Evolutionary conservation across 23 red algal genomes (phyloP).

Genomic region (Chondrus crispus): DNA sequence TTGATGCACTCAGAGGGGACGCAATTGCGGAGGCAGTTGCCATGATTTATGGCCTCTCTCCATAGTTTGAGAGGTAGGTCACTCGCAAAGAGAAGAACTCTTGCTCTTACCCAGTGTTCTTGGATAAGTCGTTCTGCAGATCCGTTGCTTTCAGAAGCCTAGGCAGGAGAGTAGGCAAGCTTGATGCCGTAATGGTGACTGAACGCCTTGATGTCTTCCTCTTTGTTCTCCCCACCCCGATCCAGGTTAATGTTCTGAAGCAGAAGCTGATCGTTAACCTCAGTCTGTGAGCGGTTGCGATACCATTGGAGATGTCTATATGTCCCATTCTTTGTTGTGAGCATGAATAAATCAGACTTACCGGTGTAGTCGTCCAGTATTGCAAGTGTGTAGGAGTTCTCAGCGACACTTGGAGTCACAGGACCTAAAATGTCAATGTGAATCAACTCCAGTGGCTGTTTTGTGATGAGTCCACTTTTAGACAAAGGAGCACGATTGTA

Average conservation of each 20-base stretch:
- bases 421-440: background rate
- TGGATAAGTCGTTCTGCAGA: conserved; percentile 15
- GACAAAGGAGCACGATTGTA: background rate
- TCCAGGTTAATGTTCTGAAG: background rate
- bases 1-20: background rate
- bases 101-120: background rate
- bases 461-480: background rate
- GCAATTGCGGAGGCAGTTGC: background rate
- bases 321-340: background rate
- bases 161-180: background rate
- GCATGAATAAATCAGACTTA: background rate
- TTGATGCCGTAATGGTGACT: background rate
- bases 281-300: background rate
- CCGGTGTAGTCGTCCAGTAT: background rate
- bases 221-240: background rate
- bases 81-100: background rate
- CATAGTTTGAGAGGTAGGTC: background rate
- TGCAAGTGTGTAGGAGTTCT: background rate
- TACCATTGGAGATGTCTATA: background rate
- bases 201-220: background rate
- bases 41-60: conserved; percentile 11
- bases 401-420: background rate
- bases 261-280: background rate
- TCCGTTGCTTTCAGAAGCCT: background rate
- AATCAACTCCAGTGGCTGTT: background rate